A percentile compares a stretch with the other conserved stretches of the same genome.
These are phyloP conservation scores for Candida awuae DNA, from an alignment of 805 yeast genomes.

Conservation along the genomic window DNA sequence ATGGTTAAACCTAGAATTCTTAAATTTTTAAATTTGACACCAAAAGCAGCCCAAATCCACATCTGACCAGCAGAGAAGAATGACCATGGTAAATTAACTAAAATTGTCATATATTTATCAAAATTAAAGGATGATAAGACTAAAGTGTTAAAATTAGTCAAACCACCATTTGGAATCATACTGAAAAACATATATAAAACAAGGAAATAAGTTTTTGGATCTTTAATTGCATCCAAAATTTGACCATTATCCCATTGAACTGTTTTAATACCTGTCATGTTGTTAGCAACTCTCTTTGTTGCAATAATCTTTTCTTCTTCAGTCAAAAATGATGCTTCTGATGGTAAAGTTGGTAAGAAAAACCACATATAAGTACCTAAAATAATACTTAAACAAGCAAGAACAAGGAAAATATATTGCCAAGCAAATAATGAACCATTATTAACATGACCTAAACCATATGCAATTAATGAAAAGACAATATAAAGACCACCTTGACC, in stretches of 20 bases:
- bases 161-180: constrained; percentile 19
- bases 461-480: constrained; percentile 30
- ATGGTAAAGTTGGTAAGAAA: constrained; percentile 47
- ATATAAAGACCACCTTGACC: constrained; percentile 39
- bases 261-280: constrained; percentile 32
- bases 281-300: constrained; percentile 31
- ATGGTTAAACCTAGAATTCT: constrained; percentile 31
- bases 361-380: constrained; percentile 28
- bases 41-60: constrained; percentile 16
- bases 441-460: constrained; percentile 19
- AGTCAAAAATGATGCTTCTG: constrained; percentile 37
- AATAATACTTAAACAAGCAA: constrained; percentile 43
- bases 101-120: constrained; percentile 14
- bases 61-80: constrained; percentile 19
- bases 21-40: constrained; percentile 11
- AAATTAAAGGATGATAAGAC: constrained; percentile 16
- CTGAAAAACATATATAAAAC: constrained; percentile 19
- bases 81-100: constrained; percentile 18
- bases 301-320: constrained; percentile 32
- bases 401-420: constrained; percentile 42
- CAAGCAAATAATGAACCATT: constrained; percentile 28
- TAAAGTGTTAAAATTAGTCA: constrained; percentile 16
- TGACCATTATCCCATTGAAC: constrained; percentile 38
- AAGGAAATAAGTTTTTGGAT: constrained; percentile 37
- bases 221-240: constrained; percentile 37